Base-by-base conservation (phyloP, 495 filamentous ascomycete genomes). In the Corynascus novoguineensis region DNA sequence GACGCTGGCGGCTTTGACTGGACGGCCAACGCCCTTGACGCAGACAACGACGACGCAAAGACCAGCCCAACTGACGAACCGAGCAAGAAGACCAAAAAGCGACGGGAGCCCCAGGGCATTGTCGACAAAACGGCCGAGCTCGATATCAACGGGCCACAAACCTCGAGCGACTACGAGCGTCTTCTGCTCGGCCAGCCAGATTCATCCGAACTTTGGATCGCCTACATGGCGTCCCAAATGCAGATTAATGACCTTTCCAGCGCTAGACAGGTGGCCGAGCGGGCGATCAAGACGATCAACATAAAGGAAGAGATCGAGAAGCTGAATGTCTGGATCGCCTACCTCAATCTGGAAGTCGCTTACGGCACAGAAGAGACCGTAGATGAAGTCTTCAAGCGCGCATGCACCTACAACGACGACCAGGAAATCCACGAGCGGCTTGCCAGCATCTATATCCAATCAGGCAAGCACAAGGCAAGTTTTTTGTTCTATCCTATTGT, bases 161-260 rank as follows among this genome's bases (percentile, higher is more conserved):
- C 89, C 2, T 81, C 86, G 17, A 85, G 86, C 50, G 93, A 97
- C 68, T 97, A 88, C 70, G 93, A 98, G 74, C 88, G 93, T 50
- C 84, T 96, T 48, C 81, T 97, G 38, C 83, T 97, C 34, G 89
- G 90, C 53, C 88, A 95, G 65, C 90, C 93, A 1, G 87, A 97
- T 67, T 88, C 86, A 8, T 95, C 93, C 1, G 73, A 85, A 44
- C 77, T 97, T 24, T 98, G 93, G 93, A 86, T 95, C 49, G 80
- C 86, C 59, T 98, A 97, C 74, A 95, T 97, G 87, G 91, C 92
- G 21, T 96, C 96, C 77, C 90, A 97, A 72, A 83, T 97, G 65
- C 86, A 96, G 68, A 78, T 95, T 50, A 88, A 87, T 70, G 93
- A 97, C 65, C 73, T 92, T 27, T 81, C 83, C 37, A 91, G 87